Percentiles rank a stretch among this genome's conserved stretches.
Conservation (phyloP, 2,329 filamentous ascomycete genomes). For the Malbranchea zuffiana region DNA sequence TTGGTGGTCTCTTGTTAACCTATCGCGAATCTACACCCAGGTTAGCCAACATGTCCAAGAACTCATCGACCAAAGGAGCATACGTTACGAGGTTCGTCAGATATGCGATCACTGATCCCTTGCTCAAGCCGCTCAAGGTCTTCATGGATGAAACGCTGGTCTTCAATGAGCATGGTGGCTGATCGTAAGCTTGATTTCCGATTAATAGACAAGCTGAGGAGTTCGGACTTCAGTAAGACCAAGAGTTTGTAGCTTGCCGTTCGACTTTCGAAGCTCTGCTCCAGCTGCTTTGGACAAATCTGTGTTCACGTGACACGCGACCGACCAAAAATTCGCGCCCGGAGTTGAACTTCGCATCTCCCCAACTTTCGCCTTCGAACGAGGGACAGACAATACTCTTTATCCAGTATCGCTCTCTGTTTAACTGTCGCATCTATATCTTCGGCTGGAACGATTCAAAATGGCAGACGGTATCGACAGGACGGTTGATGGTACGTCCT, state of each 20-base stretch:
- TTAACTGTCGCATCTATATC: neutral
- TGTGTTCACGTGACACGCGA: constrained; percentile 3
- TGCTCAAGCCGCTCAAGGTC: constrained; percentile 94
- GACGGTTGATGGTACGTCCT: constrained; percentile 57
- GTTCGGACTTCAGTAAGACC: too few relatives aligned
- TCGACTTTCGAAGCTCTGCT: too few relatives aligned
- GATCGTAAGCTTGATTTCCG: neutral
- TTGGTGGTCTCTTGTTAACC: constrained; percentile 84
- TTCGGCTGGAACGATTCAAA: constrained; percentile 30
- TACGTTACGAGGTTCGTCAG: constrained; percentile 81
- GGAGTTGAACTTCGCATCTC: neutral
- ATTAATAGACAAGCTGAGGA: too few relatives aligned
- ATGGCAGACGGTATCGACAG: constrained; percentile 94
- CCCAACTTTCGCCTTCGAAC: neutral
- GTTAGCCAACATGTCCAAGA: constrained; percentile 17
- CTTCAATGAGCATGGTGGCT: constrained; percentile 66
- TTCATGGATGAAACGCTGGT: constrained; percentile 88
- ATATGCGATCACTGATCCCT: constrained; percentile 77
- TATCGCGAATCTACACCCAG: constrained; percentile 62
- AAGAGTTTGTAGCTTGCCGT: too few relatives aligned
- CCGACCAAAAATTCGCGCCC: constrained; percentile 1
- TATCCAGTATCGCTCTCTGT: neutral
- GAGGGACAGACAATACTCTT: neutral
- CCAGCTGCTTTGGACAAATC: too few relatives aligned
- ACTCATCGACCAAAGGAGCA: constrained; percentile 31